phyloP scores from a whole-genome alignment of 441 rosid genomes.

The Erysimum cheiri region DNA sequence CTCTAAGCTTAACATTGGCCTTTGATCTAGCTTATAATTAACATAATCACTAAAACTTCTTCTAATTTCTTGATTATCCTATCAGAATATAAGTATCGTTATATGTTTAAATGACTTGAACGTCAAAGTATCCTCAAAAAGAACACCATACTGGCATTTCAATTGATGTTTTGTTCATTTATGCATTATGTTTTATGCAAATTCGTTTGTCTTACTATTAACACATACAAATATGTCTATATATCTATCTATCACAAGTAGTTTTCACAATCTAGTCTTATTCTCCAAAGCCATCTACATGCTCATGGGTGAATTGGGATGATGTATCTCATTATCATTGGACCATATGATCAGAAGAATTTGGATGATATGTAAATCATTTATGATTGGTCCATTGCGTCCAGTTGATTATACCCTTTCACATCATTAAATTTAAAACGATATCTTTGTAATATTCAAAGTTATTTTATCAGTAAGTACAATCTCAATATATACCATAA shows the following conservation, averaged over 20 bases:
- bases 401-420: slow-evolving; percentile 24
- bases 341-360: slow-evolving; percentile 25
- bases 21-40: too few relatives aligned
- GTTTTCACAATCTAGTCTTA: slow-evolving; percentile 25
- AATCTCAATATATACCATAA: slow-evolving; percentile 13
- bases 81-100: too few relatives aligned
- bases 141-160: background rate
- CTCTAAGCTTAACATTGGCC: too few relatives aligned
- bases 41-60: too few relatives aligned
- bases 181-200: too few relatives aligned
- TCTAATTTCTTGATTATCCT: too few relatives aligned
- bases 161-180: background rate
- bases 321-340: slow-evolving; percentile 29
- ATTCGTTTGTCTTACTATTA: background rate
- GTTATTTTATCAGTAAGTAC: background rate
- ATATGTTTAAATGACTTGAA: background rate
- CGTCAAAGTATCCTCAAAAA: background rate
- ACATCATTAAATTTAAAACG: slow-evolving; percentile 13
- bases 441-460: slow-evolving; percentile 7
- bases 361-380: slow-evolving; percentile 17
- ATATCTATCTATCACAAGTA: slow-evolving; percentile 12
- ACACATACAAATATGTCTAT: background rate
- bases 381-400: slow-evolving; percentile 28
- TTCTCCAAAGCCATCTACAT: slow-evolving; percentile 30
- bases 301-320: slow-evolving; percentile 32